Evolutionary conservation across 2,329 filamentous ascomycete species (phyloP), one percentile per base, ranked within the genome.

Genomic region (Fusarium succisae): DNA sequence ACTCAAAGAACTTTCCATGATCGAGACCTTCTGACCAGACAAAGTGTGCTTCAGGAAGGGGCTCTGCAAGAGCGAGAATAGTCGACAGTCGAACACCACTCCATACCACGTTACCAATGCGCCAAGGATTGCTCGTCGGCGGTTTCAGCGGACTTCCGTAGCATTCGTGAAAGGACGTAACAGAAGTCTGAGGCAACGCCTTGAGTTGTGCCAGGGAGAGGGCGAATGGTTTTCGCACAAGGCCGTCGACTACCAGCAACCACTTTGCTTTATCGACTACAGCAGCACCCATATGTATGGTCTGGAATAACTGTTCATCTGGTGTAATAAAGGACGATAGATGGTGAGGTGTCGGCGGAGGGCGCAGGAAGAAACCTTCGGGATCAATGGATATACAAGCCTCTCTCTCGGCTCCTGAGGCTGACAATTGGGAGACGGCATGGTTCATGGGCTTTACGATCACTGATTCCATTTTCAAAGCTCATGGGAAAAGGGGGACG

Each of bases 101-200:
- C 69, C 69, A 71, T 17, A 39, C 13, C 7, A 66, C 37, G 17
- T 71, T 71, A 2, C 69, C 61, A 9, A 71, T 51, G 0, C 69
- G 61, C 66, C 66, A 62, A 5, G 64, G 61, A 7, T 58, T 58
- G 5, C 32, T 38, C 0, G 15, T 48, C 20, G 66, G 66, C 3
- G 66, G 51, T 1, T 62, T 60, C 1, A 71, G 11, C 0, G 69
- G 69, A 6, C 69, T 71, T 14, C 66, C 69, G 4, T 71, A 70
- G 12, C 66, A 71, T 24, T 71, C 69, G 2, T 71, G 69, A 20
- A 71, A 70, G 3, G 66, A 62, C 1, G 66, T 70, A 8, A 70
- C 30, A 1, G 55, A 56, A 11, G 45, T 57, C 5, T 53, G 41
- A 24, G 69, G 61, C 0, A 71, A 28, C 3, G 47, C 37, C 6